A percentile compares a stretch with the other conserved stretches of the same genome.
phyloP scores from a whole-genome alignment of 352 stramenopile species.

The Peronospora destructor region DNA sequence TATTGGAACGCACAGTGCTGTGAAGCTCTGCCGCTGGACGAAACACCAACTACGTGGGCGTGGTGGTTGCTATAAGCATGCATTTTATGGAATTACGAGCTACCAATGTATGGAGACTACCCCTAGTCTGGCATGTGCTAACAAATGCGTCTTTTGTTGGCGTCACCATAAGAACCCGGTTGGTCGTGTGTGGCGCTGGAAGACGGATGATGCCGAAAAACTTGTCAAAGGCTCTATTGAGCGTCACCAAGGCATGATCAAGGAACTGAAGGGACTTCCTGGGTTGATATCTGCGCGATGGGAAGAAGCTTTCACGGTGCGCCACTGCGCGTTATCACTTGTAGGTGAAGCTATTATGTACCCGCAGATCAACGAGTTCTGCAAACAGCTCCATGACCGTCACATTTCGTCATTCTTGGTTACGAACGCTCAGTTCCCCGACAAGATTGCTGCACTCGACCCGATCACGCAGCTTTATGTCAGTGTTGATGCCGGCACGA shows the following conservation, averaged over 20 bases:
- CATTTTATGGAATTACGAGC: conserved; percentile 98
- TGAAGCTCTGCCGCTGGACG: conserved; percentile 98
- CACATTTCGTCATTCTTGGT: conserved; percentile 97
- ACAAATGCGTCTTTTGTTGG: conserved; percentile 99
- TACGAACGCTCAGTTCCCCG: conserved; percentile 97
- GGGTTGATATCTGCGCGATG: conserved; percentile 92
- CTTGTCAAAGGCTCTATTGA: conserved; percentile 92
- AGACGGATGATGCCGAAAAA: conserved; percentile 92
- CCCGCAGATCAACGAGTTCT: conserved; percentile 96
- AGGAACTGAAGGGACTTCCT: conserved; percentile 92
- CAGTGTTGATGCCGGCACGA: conserved; percentile 95
- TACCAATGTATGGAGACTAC: conserved; percentile 99
- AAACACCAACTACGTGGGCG: conserved; percentile 96
- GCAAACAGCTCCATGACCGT: conserved; percentile 91
- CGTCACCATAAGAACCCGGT: conserved; percentile 99
- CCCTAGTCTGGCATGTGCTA: conserved; percentile 94
- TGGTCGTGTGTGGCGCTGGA: conserved; percentile 96
- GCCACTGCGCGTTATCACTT: conserved; percentile 95
- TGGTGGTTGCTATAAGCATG: conserved; percentile 98
- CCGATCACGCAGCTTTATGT: conserved; percentile 99
- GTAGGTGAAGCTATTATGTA: conserved; percentile 99
- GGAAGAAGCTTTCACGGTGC: conserved; percentile 92
- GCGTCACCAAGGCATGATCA: conserved; percentile 90
- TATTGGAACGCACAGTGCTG: conserved; percentile 95
- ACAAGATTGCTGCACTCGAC: conserved; percentile 91